phyloP scores from a whole-genome alignment of 805 yeast species.

The Suhomyces prunicola region DNA sequence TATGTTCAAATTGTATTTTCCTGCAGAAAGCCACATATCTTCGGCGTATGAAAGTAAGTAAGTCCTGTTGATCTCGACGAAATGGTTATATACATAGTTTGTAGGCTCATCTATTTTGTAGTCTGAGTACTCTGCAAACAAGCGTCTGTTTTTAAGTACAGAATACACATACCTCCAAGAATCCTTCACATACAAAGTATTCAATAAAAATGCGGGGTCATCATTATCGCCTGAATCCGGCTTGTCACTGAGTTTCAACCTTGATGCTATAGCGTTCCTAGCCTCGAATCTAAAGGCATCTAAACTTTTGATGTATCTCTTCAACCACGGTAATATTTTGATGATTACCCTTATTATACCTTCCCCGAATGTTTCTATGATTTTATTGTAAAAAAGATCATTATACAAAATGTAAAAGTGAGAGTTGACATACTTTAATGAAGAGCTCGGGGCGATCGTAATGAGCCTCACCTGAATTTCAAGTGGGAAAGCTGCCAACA shows the following conservation, averaged over 20 bases:
- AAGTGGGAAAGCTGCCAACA: constrained; percentile 31
- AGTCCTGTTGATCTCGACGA: constrained; percentile 48
- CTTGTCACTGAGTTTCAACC: constrained; percentile 26
- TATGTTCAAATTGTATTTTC: constrained; percentile 48
- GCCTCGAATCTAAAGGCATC: constrained; percentile 31
- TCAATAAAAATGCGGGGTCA: constrained; percentile 12
- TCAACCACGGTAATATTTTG: constrained; percentile 38
- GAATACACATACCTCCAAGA: constrained; percentile 56
- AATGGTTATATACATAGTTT: constrained; percentile 41
- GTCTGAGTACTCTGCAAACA: constrained; percentile 48
- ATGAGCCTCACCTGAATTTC: constrained; percentile 43
- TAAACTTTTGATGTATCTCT: constrained; percentile 35
- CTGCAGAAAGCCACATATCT: constrained; percentile 45
- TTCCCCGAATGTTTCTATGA: constrained; percentile 36
- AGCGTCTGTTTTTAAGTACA: constrained; percentile 47
- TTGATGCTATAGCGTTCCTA: constrained; percentile 24
- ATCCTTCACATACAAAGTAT: constrained; percentile 40
- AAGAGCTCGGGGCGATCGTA: constrained; percentile 28
- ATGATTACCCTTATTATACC: constrained; percentile 27
- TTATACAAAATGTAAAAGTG: constrained; percentile 51
- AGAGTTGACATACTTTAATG: constrained; percentile 33
- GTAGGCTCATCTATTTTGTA: constrained; percentile 48
- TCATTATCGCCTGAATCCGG: constrained; percentile 6
- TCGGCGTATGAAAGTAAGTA: constrained; percentile 47
- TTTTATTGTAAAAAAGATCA: constrained; percentile 42